Evolutionary conservation across 352 stramenopile genomes (phyloP).

Genomic region (Phytophthora foliorum): DNA sequence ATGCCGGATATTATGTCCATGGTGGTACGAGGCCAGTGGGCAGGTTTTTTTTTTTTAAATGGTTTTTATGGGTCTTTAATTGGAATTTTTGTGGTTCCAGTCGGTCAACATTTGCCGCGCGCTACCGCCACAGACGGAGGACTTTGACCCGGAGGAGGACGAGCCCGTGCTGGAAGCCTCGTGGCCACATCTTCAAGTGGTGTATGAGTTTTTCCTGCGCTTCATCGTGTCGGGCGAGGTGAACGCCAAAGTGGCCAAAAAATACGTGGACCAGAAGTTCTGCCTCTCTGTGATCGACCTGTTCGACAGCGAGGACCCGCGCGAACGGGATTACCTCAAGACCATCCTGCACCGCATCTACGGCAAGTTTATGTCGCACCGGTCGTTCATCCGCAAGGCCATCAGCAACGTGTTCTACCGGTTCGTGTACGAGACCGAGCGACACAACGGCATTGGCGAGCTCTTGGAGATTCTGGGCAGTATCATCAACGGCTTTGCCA

Average conservation of each 20-base stretch:
- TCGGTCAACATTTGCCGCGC: constrained; percentile 96
- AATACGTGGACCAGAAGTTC: constrained; percentile 98
- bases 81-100: neutral
- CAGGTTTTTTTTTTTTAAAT: too few species aligned
- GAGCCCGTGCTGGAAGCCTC: constrained; percentile 97
- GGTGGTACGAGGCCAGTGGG: constrained; percentile 38
- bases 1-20: constrained; percentile 97
- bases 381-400: constrained; percentile 97
- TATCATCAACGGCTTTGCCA: constrained; percentile 99
- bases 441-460: constrained; percentile 97
- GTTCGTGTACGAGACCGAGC: constrained; percentile 99
- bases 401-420: constrained; percentile 99
- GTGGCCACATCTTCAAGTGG: constrained; percentile 98
- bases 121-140: constrained; percentile 94
- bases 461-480: constrained; percentile 97
- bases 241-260: constrained; percentile 97
- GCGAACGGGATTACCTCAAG: constrained; percentile 99
- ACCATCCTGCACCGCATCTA: constrained; percentile 99
- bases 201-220: constrained; percentile 99
- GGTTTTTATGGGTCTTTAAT: neutral
- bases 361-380: constrained; percentile 99
- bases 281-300: constrained; percentile 97
- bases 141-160: constrained; percentile 99
- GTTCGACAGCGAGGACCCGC: constrained; percentile 96
- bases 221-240: constrained; percentile 99